These are phyloP conservation scores for Lunasporangiospora selenospora DNA, from an alignment of 192 early-diverging fungal genomes.

Conservation along the genomic window DNA sequence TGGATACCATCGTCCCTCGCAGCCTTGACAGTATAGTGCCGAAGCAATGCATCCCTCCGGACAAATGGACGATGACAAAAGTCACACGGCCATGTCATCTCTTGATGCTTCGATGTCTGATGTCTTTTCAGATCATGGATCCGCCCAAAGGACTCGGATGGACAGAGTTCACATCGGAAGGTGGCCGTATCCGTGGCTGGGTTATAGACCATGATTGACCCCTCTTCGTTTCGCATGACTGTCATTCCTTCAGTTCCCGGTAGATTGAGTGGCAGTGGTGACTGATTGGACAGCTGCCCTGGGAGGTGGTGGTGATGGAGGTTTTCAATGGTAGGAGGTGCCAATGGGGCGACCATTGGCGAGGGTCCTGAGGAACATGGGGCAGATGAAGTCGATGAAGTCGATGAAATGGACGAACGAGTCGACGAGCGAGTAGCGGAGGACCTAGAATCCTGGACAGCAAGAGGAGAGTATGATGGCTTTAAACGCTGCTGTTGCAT, in stretches of 20 bases:
- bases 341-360: not conserved
- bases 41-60: constrained; percentile 28
- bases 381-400: not conserved
- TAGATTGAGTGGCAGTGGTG: too few relatives aligned
- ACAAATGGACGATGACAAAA: constrained; percentile 46
- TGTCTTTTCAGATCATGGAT: constrained; percentile 45
- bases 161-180: constrained; percentile 39
- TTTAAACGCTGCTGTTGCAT: too few relatives aligned
- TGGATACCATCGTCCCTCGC: constrained; percentile 43
- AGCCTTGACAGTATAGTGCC: constrained; percentile 46
- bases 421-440: not conserved
- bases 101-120: constrained; percentile 43
- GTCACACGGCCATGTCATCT: constrained; percentile 49
- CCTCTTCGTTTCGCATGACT: constrained; percentile 19
- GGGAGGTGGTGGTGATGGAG: not conserved
- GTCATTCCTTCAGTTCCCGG: constrained; percentile 34
- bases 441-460: not conserved
- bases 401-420: not conserved
- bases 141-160: constrained; percentile 33
- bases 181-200: constrained; percentile 22
- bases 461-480: too few relatives aligned
- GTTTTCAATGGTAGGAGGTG: not conserved
- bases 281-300: too few relatives aligned
- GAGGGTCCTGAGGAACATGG: constrained; percentile 1
- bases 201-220: constrained; percentile 41